Evolutionary conservation across 331 rosid species (phyloP), one percentile per base, ranked within the genome.

Genomic region (Dryas integrifolia): DNA sequence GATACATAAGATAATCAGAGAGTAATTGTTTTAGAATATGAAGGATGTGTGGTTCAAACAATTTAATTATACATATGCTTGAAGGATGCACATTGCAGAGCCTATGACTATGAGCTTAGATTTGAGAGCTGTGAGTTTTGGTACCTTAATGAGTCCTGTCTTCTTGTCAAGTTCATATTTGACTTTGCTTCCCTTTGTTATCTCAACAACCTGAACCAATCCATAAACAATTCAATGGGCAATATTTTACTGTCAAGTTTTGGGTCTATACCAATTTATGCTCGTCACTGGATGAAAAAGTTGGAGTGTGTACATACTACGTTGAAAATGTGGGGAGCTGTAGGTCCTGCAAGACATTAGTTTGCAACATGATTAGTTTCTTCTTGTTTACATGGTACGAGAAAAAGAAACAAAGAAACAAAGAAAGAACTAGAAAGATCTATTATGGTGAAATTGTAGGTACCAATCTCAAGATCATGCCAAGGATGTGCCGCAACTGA

Each of bases 381-480:
- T 56, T 46, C 5, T 43, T 24, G 15, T 58, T 35, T 8, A 47
- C 35, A 30, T 30, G 18, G 39, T 43, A 58, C 6, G 3, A 9
- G 41, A 7, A 76, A 7, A 57, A n/a, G 7, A 6, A 24, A 10
- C 0, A 48, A 48, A 21, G 8, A 35, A 50, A n/a, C 55, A 14
- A 50, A 50, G 55, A 0, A 67, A 5, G 5, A 13, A 18, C 30
- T 43, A 9, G 7, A 4, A 12, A 65, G 13, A 51, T 67, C 14
- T 15, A 64, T 67, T 13, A 18, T 40, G 55, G 55, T 43, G 9
- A 9, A 62, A 64, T 3, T n/a, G 65, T 9, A 78, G 52, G 35
- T 88, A 95, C 99, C 99, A 67, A 95, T 92, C 82, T 95, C 99
- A 66, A 92, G 99, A 86, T 92, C 99, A 82, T 95, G 99, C 99